These are phyloP conservation scores for Quercus gilva DNA, from an alignment of 306 rosid species.

Conservation along the genomic window DNA sequence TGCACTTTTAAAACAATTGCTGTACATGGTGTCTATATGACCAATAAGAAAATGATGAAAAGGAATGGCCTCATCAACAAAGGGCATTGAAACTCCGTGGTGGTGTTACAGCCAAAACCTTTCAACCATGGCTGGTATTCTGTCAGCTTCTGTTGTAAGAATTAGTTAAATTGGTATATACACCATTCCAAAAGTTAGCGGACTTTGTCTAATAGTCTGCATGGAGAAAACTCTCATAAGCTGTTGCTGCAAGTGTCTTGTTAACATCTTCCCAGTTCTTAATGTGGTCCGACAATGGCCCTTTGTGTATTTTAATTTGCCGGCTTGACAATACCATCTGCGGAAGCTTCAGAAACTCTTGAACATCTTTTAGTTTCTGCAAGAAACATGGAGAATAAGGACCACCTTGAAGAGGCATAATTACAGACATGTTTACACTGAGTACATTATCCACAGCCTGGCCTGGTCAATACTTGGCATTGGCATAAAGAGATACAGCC, in stretches of 20 bases:
- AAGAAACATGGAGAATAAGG: conserved; percentile 14
- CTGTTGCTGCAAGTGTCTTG: conserved; percentile 62
- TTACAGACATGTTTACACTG: neutral
- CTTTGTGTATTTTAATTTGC: conserved; percentile 87
- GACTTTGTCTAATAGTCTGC: conserved; percentile 49
- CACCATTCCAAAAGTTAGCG: conserved; percentile 42
- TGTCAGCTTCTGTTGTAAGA: conserved; percentile 31
- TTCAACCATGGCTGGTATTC: neutral
- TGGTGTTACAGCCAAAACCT: conserved; percentile 13
- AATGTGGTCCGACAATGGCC: conserved; percentile 67
- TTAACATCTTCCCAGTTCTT: conserved; percentile 74
- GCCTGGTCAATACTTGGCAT: too few relatives aligned
- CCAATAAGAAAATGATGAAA: neutral
- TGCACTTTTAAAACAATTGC: conserved; percentile 23
- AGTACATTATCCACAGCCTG: too few relatives aligned
- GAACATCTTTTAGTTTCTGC: conserved; percentile 81
- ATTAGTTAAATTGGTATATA: conserved; percentile 45
- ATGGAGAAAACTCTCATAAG: conserved; percentile 67
- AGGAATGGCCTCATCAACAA: conserved; percentile 28
- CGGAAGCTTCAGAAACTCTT: conserved; percentile 70
- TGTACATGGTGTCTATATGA: conserved; percentile 32
- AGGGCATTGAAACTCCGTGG: conserved; percentile 11
- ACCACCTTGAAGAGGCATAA: neutral
- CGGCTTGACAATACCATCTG: conserved; percentile 63
- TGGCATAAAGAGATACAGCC: too few relatives aligned